Evolutionary conservation across 495 filamentous ascomycete genomes (phyloP), one percentile per base, ranked within the genome.

Genomic region (Bacidia rubella): DNA sequence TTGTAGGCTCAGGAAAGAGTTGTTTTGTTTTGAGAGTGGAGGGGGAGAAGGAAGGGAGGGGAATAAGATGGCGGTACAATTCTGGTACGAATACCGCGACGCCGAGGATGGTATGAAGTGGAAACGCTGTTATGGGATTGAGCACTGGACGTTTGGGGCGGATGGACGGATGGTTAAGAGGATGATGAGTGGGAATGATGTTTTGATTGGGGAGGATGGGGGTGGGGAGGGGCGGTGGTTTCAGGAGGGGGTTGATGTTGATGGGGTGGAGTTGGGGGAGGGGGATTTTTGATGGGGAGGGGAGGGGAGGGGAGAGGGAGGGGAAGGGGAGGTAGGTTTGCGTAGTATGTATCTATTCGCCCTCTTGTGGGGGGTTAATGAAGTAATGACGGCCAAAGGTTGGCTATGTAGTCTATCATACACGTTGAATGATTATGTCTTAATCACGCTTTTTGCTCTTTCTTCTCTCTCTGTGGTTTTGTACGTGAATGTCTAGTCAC

Each of bases 41-140:
- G 29, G 29, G 15, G 15, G 29, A 35, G 29, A 15, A 15, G 29
- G 15, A 35, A 35, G 29, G 29, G 29, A 15, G 29, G 29, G 15
- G 5, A 15, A 35, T 35, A 76, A 70, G 59, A 93, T 90, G 59
- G 86, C 85, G 1, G 87, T 92, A 39, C 85, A 93, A 66, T 94
- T 94, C 65, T 94, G 87, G 87, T 94, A 94, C 55, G 88, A 95
- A 65, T 94, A 78, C 67, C 76, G 80, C 50, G 87, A 94, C 60
- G 66, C 64, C 4, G 54, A 74, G 0, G 83, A 87, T 54, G 65
- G 60, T 4, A 70, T 77, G 60, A 81, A 85, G 60, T 96, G 87
- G 89, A 93, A 85, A 76, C 74, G 89, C 17, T 90, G 85, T 41
- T 94, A 93, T 64, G 89, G 90, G 0, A 72, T 94, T 22, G 87